Percentiles rank a stretch among this genome's conserved stretches.
phyloP scores from a whole-genome alignment of 129 eudicot genomes.

The Tagetes patula region DNA sequence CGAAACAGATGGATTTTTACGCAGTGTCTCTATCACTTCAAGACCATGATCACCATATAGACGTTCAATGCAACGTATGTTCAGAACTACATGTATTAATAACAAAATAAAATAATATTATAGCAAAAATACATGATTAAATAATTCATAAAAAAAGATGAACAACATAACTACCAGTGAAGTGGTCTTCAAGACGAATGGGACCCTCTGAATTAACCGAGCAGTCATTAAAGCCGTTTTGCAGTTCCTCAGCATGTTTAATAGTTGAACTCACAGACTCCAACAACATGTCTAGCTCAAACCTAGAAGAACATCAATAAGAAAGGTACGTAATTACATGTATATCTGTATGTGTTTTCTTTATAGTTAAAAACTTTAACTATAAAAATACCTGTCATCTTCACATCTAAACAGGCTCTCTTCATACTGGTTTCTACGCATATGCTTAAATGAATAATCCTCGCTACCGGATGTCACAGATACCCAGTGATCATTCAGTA shows the following conservation, averaged over 20 bases:
- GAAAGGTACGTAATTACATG: constrained; percentile 14
- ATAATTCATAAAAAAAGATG: neutral
- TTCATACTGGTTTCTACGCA: constrained; percentile 98
- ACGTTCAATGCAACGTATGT: constrained; percentile 95
- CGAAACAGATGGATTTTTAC: constrained; percentile 66
- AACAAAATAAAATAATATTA: constrained; percentile 1
- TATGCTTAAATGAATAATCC: constrained; percentile 97
- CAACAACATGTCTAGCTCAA: constrained; percentile 96
- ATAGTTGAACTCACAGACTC: constrained; percentile 88
- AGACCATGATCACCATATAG: constrained; percentile 97
- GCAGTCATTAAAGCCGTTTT: constrained; percentile 53
- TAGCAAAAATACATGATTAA: neutral
- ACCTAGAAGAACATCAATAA: constrained; percentile 45
- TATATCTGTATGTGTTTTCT: neutral
- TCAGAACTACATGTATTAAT: constrained; percentile 54
- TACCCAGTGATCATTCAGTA: constrained; percentile 93
- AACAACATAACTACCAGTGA: constrained; percentile 50
- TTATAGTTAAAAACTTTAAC: neutral
- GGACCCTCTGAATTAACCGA: constrained; percentile 53
- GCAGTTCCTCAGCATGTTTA: constrained; percentile 79
- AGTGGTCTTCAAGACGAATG: constrained; percentile 71
- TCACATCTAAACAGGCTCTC: constrained; percentile 98
- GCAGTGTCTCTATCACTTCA: constrained; percentile 89
- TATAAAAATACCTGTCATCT: constrained; percentile 75
- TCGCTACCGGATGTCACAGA: constrained; percentile 99